A percentile compares a stretch with the other conserved stretches of the same genome.
Conservation (phyloP, 2,329 filamentous ascomycete species). For the Colletotrichum endophyticum region DNA sequence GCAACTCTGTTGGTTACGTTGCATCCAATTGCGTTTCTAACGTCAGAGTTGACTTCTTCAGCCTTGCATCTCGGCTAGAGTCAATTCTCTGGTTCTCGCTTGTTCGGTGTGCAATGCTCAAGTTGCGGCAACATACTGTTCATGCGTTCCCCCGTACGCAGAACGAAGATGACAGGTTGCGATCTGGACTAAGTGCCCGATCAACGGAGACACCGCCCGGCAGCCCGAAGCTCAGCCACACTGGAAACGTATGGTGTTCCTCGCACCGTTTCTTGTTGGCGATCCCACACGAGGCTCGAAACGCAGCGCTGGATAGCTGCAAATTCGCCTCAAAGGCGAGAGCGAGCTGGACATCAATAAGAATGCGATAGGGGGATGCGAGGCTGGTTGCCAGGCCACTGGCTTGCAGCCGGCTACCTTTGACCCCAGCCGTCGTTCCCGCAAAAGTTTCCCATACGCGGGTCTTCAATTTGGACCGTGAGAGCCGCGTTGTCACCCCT, state of each 20-base stretch:
- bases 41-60: background rate
- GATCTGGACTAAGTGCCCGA: slow-evolving; percentile 4
- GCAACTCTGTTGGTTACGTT: background rate
- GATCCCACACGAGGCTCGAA: background rate
- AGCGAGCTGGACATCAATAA: background rate
- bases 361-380: background rate
- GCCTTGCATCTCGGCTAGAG: background rate
- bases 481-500: slow-evolving; percentile 14
- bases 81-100: background rate
- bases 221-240: slow-evolving; percentile 18
- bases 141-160: background rate
- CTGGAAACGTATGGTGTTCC: slow-evolving; percentile 4
- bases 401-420: background rate
- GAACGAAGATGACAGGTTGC: background rate
- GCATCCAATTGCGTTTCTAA: background rate
- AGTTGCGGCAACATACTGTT: background rate
- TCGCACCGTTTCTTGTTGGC: background rate
- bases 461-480: slow-evolving; percentile 14
- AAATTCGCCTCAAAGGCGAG: background rate
- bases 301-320: background rate
- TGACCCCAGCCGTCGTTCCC: slow-evolving; percentile 8
- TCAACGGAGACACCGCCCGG: slow-evolving; percentile 18
- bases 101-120: background rate
- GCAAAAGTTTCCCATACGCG: slow-evolving; percentile 7
- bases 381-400: background rate